Evolutionary conservation across 2,329 filamentous ascomycete species (phyloP), one percentile per base, ranked within the genome.

Genomic region (Tolypocladium album): DNA sequence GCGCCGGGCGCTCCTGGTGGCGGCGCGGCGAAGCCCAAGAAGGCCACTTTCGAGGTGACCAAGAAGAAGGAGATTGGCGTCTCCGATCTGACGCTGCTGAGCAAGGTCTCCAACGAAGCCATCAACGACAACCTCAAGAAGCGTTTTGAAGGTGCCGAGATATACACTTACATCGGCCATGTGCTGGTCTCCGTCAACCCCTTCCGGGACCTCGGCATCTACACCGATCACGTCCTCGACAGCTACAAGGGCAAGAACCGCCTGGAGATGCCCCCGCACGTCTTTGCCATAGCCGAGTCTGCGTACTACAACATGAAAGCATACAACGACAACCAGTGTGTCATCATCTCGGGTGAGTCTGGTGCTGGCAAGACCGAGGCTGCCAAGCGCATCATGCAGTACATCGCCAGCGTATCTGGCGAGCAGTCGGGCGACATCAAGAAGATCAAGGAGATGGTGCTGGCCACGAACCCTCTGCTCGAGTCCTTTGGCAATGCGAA

Each of bases 1-100:
- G 71, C 72, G 47, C 74, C 73, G 59, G 73, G 71, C 63, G 71
- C 68, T 61, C 62, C 62, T 20, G 67, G 67, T 59, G 69, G 67
- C 62, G 74, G 70, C 67, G 74, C 69, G 64, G 74, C 86, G 64
- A 90, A 90, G 76, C 90, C 96, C 67, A 93, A 92, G 78, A 97
- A 97, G 79, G 94, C 94, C 64, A 90, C 90, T 63, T 99, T 95
- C 77, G 94, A 99, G 74, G 90, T 87, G 62, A 90, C 88, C 66
- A 97, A 97, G 83, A 99, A 97, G 87, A 97, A 96, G 84, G 92
- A 99, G 76, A 94, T 99, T 68, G 94, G 94, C 66, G 94, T 99
- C 59, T 97, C 94, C 59, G 94, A 99, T 81, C 83, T 99, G 73
- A 99, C 94, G 4, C 81, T 99, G 69, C 88, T 99, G 72, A 97